A percentile compares a stretch with the other conserved stretches of the same genome.
phyloP scores from a whole-genome alignment of 768 basidiomycete species.

The Tricholomella constricta region DNA sequence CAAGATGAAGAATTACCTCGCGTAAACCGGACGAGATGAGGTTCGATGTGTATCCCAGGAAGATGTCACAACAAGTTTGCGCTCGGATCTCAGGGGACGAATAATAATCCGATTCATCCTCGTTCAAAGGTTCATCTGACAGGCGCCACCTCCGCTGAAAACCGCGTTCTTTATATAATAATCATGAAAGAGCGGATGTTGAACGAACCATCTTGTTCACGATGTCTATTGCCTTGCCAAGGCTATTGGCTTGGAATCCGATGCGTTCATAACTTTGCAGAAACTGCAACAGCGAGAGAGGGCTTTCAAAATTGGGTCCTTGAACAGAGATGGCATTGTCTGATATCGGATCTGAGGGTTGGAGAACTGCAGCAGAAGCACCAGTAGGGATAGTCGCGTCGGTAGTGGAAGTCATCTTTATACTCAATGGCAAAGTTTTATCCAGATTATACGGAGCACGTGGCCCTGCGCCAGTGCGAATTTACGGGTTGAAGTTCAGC shows the following conservation, averaged over 20 bases:
- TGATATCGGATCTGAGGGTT: conserved; percentile 72
- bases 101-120: conserved; percentile 72
- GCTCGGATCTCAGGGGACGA: conserved; percentile 59
- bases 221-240: conserved; percentile 86
- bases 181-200: not conserved
- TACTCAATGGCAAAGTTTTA: conserved; percentile 3
- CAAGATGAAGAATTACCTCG: conserved; percentile 89
- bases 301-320: conserved; percentile 86
- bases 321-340: conserved; percentile 67
- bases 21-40: conserved; percentile 96
- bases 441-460: conserved; percentile 12
- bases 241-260: conserved; percentile 96
- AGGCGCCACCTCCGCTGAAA: conserved; percentile 83
- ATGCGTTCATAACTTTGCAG: conserved; percentile 83
- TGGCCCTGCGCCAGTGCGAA: conserved; percentile 2
- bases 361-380: conserved; percentile 77
- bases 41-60: conserved; percentile 98
- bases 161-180: not conserved
- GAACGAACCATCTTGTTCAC: conserved; percentile 86
- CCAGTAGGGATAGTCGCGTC: conserved; percentile 43
- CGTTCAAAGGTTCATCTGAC: conserved; percentile 75
- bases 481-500: conserved; percentile 6
- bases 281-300: conserved; percentile 65
- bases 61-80: conserved; percentile 80
- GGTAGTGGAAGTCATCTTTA: conserved; percentile 15